phyloP scores from a whole-genome alignment of 208 protist species.

The Endotrypanum monterogeii region DNA sequence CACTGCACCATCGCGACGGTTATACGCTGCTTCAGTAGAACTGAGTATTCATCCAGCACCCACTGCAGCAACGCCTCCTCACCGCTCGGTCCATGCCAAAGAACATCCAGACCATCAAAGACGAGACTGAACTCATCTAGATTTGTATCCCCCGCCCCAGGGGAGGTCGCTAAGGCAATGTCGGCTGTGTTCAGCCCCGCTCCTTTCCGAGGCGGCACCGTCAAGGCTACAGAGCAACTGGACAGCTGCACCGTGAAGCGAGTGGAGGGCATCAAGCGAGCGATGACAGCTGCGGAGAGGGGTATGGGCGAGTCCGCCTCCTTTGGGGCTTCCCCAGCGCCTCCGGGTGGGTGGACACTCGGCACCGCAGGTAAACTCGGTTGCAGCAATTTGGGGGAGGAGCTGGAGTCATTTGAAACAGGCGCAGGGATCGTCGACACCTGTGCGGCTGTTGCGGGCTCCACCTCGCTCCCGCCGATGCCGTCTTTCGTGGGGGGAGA shows the following conservation, averaged over 20 bases:
- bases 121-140: conserved; percentile 5
- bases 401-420: background rate
- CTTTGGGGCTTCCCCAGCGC: too few species aligned
- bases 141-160: background rate
- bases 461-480: background rate
- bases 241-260: conserved; percentile 17
- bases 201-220: conserved; percentile 1
- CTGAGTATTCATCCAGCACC: conserved; percentile 48
- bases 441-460: background rate
- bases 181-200: background rate
- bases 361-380: background rate
- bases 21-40: conserved; percentile 33
- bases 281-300: conserved; percentile 16
- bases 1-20: conserved; percentile 15
- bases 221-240: conserved; percentile 13
- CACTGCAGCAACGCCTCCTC: conserved; percentile 54
- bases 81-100: conserved; percentile 43
- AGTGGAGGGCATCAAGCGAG: conserved; percentile 17
- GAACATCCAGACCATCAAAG: conserved; percentile 54
- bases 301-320: background rate
- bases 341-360: background rate
- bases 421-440: background rate
- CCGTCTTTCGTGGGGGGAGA: background rate
- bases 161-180: background rate
- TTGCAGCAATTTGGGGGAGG: background rate